Evolutionary conservation across 2,329 filamentous ascomycete species (phyloP).

Genomic region (Sclerotinia sclerotiorum): DNA sequence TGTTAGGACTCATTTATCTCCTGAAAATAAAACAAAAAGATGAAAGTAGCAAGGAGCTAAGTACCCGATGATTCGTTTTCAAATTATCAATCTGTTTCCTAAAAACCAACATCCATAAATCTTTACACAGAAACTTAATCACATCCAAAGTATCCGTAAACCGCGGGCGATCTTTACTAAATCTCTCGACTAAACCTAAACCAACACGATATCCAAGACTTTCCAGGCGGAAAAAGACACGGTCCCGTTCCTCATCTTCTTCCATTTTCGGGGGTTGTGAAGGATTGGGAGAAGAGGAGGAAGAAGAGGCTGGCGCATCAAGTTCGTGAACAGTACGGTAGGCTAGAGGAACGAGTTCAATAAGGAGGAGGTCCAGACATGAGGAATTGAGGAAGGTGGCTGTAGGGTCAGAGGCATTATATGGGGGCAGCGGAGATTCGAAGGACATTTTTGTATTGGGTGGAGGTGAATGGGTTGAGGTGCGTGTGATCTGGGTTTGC

Average conservation of each 20-base stretch:
- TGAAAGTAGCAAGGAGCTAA: constrained; percentile 31
- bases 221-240: constrained; percentile 82
- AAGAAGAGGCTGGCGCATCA: constrained; percentile 46
- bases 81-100: constrained; percentile 97
- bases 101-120: constrained; percentile 92
- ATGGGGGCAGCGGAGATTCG: constrained; percentile 66
- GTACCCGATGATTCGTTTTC: constrained; percentile 91
- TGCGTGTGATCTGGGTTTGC: not conserved
- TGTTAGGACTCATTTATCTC: constrained; percentile 9
- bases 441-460: constrained; percentile 61
- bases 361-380: constrained; percentile 90
- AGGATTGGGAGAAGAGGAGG: not conserved
- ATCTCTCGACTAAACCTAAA: constrained; percentile 85
- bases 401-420: constrained; percentile 70
- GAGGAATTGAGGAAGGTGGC: constrained; percentile 79
- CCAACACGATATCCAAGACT: constrained; percentile 87
- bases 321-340: constrained; percentile 76
- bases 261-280: constrained; percentile 49
- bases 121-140: constrained; percentile 99
- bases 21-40: not conserved
- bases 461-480: no score
- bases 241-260: constrained; percentile 80
- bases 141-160: constrained; percentile 91
- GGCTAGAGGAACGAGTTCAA: constrained; percentile 93
- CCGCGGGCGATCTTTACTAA: constrained; percentile 78